Base-by-base conservation (phyloP, 2,329 filamentous ascomycete species). In the Aspergillus felis region DNA sequence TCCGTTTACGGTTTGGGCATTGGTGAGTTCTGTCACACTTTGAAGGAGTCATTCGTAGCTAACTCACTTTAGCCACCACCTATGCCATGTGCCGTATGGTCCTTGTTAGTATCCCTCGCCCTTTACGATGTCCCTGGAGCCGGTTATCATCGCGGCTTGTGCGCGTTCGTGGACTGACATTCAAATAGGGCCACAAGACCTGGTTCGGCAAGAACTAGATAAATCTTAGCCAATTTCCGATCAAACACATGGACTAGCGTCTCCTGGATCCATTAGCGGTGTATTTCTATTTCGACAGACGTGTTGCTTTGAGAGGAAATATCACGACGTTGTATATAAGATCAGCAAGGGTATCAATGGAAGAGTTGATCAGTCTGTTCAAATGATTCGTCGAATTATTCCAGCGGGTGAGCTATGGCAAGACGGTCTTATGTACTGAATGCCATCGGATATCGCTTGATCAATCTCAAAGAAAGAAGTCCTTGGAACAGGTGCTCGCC, bases 131-230 rank as follows among this genome's bases (percentile, higher is more conserved):
- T 20, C 32, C n/a, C 6, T 14, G 35, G 22, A 51, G 54, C 50
- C 35, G 27, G 42, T 14, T 12, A 27, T 24, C 22, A 4, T 24
- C 12, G 12, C 44, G 24, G 20, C 20, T 24, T 47, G 22, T 7
- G 44, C 22, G 22, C 22, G 12, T 24, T 24, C 8, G 1, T 47
- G 10, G 9, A 47, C 44, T 47, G 5, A 47, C 44, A 14, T 27
- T 51, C 53, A 9, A 61, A 69, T 51, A 79, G 82, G 85, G 85
- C 71, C 80, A 87, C 78, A 88, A 87, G 82, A 87, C 85, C 58
- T 86, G 83, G 81, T 83, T 74, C 64, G 69, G 68, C 60, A 70
- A 73, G 61, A 61, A 68, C 47, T 75, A 73, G 60, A 66, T 50
- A 50, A 28, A 55, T 42, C 55, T 47, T 58, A 56, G 55, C 44